A percentile compares a stretch with the other conserved stretches of the same genome.
Conservation (phyloP, 2,329 filamentous ascomycete species). For the Xylariaceae sp. region DNA sequence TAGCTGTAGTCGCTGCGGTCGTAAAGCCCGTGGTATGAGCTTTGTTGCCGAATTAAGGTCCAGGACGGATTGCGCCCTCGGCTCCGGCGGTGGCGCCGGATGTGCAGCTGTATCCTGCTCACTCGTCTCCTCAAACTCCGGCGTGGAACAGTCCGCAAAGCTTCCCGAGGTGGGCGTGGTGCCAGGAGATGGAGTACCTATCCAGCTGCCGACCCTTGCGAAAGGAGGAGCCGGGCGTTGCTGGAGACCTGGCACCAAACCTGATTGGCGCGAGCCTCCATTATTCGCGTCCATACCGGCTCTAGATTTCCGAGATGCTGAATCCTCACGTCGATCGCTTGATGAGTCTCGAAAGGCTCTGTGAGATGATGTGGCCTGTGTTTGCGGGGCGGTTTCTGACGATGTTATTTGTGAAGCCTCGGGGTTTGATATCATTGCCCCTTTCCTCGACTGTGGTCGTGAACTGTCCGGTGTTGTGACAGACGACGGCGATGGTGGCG, state of each 20-base stretch:
- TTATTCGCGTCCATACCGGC: constrained; percentile 13
- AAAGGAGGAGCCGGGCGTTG: constrained; percentile 11
- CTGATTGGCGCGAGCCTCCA: constrained; percentile 26
- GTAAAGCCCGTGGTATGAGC: constrained; percentile 35
- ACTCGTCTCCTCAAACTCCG: constrained; percentile 17
- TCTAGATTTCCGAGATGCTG: constrained; percentile 6
- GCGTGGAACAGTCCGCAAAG: constrained; percentile 22
- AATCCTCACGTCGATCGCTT: constrained; percentile 12
- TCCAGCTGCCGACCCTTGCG: constrained; percentile 6
- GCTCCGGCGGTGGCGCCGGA: constrained; percentile 13
- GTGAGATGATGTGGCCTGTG: constrained; percentile 13
- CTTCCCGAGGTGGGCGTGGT: constrained; percentile 21
- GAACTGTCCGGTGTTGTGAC: constrained; percentile 39
- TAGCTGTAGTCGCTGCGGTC: constrained; percentile 36
- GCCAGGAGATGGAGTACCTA: constrained; percentile 17
- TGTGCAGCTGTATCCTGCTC: constrained; percentile 8
- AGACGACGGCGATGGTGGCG: constrained; percentile 34
- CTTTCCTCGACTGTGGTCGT: constrained; percentile 38
- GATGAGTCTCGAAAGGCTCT: constrained; percentile 9
- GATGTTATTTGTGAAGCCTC: constrained; percentile 15
- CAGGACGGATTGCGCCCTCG: constrained; percentile 28
- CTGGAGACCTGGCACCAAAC: constrained; percentile 26
- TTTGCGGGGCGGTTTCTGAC: constrained; percentile 2
- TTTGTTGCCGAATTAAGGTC: constrained; percentile 28
- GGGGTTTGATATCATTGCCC: constrained; percentile 19